Conservation (phyloP, 257 asterid genomes). For the Jaltomata sinuosa region DNA sequence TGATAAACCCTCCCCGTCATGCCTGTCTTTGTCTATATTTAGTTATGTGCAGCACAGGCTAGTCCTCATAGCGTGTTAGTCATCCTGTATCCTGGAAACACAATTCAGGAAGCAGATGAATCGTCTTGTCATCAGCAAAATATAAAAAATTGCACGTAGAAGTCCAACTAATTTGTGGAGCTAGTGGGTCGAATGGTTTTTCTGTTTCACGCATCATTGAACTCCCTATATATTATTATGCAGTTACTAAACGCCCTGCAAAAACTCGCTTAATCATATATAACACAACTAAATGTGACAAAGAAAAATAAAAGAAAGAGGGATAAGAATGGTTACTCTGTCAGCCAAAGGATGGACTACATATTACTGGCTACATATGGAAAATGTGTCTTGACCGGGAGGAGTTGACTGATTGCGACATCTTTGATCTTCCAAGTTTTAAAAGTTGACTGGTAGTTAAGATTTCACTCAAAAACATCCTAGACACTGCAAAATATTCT, state of each 20-base stretch:
- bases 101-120: background rate
- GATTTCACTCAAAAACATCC: background rate
- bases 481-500: background rate
- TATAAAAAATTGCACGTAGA: background rate
- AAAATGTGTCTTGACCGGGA: background rate
- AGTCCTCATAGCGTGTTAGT: background rate
- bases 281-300: background rate
- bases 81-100: background rate
- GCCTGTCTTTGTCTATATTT: background rate
- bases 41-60: background rate
- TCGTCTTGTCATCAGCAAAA: background rate
- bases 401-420: background rate
- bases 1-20: background rate
- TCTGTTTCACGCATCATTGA: background rate
- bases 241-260: background rate
- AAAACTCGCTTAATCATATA: background rate
- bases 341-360: background rate
- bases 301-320: background rate
- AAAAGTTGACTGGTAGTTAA: background rate
- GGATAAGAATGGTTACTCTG: background rate
- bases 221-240: background rate
- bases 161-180: background rate
- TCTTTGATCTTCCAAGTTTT: background rate
- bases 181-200: background rate
- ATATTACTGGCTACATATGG: background rate